Conservation (phyloP, 345 rosid species). For the Salix purpurea region DNA sequence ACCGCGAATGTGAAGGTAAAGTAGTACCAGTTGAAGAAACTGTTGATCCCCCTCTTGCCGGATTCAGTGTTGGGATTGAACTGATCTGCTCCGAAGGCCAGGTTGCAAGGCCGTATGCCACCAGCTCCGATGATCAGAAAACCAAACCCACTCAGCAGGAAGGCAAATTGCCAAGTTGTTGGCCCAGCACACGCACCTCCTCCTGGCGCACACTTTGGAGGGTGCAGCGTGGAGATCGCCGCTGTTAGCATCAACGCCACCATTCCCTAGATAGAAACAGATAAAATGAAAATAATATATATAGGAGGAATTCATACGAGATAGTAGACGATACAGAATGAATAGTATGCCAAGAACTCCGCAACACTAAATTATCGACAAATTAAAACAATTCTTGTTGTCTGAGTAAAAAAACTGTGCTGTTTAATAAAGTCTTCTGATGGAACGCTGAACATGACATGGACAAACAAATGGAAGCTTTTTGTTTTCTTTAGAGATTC, state of each 20-base stretch:
- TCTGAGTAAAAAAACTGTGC: too few relatives aligned
- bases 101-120: conserved; percentile 43
- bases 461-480: too few relatives aligned
- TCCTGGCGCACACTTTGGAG: conserved; percentile 18
- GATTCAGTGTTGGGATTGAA: conserved; percentile 32
- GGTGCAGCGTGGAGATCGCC: conserved; percentile 30
- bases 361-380: too few relatives aligned
- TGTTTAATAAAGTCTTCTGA: too few relatives aligned
- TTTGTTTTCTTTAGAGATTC: too few relatives aligned
- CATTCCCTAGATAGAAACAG: conserved; percentile 23
- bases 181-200: conserved; percentile 20
- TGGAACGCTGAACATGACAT: too few relatives aligned
- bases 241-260: conserved; percentile 27
- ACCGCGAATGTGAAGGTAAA: conserved; percentile 36
- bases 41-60: conserved; percentile 30
- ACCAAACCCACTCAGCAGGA: conserved; percentile 21
- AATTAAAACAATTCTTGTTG: too few relatives aligned
- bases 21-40: conserved; percentile 43
- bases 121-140: conserved; percentile 39
- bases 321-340: not conserved
- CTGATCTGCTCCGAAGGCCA: conserved; percentile 46
- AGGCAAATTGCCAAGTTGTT: conserved; percentile 17
- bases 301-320: not conserved
- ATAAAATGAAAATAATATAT: not conserved
- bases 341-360: not conserved